Evolutionary conservation across 2,329 filamentous ascomycete genomes (phyloP), one percentile per base, ranked within the genome.

Genomic region (Calonectria pseudoturangicola): DNA sequence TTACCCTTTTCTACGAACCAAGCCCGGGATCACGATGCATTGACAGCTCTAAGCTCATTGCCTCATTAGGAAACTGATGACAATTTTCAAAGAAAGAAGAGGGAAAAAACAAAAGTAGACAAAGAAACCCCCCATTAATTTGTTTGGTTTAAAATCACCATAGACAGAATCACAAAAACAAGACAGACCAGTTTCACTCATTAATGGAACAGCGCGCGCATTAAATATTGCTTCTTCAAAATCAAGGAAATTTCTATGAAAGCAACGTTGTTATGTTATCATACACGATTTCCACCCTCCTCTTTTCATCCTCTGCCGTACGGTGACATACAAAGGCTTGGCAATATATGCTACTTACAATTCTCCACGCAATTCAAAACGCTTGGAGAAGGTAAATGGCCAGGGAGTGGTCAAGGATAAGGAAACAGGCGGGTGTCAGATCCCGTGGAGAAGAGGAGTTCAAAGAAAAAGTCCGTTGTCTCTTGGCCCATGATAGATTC

Each of bases 401-500:
- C 28, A 33, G 36, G 54, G 60, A 13, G 13, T 50, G 25, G 51
- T 28, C 28, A 56, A 63, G 62, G 27, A 36, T 16, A 41, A 48
- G 48, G 51, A 56, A 72, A 50, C 18, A 45, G 36, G 13, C 45
- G 45, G 54, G 62, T 51, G 62, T 71, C 54, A 69, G 36, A 73
- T 70, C 60, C 70, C 33, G 54, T 73, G 63, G 47, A 43, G 50
- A 43, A 33, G 27, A 39, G 43, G 47, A 62, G 25, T 70, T 66
- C 64, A 66, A 73, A 62, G 65, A 74, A 79, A 76, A 70, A 72
- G 73, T 77, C 75, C 77, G 73, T 79, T 73, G 72, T 79, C 76
- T 79, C 75, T 79, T 79, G 70, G 72, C 72, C 76, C 76, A 73
- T 79, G 74, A 74, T 77, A 76, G 75, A 77, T 75, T 77, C 78